Evolutionary conservation across 2,329 filamentous ascomycete species (phyloP), one percentile per base, ranked within the genome.

Genomic region (Sphaerulina populicola): DNA sequence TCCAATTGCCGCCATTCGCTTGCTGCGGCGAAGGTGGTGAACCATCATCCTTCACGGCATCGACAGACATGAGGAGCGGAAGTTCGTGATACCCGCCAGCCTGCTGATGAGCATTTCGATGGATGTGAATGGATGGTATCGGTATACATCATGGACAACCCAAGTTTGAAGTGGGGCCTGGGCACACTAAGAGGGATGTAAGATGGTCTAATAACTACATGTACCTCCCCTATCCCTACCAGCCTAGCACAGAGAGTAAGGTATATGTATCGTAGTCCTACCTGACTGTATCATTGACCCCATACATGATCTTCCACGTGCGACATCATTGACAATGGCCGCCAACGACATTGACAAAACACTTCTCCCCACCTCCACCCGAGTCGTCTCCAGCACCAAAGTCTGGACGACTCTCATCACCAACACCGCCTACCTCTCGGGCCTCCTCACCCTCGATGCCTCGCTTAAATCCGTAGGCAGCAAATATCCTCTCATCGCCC

Each of bases 371-470:
- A 23, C 58, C 61, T 12, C 49, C 51, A 15, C 56, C 60, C 5
- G 47, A 64, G 65, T 64, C 33, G 66, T 67, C 15, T 60, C 65
- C 48, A 63, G 58, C 45, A 36, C 57, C 57, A 64, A 67, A 87
- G 88, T 93, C 66, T 95, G 88, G 88, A 88, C 86, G 27, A 86
- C 83, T 9, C 77, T 94, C 59, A 89, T 95, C 66, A 94, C 88
- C 53, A 94, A 93, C 71, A 81, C 80, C 44, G 76, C 77, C 62
- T 94, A 94, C 69, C 81, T 94, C 54, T 78, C 85, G 5, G 89
- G 89, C 42, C 82, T 94, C 45, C 76, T 94, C 49, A 88, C 87
- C 1, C 83, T 95, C 55, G 78, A 89, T 65, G 80, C 86, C 70
- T 87, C 85, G 40, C 80, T 94, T 60, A 82, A 81, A 62, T 75